Conservation (phyloP, 164 flowering plant species). For the Vitis cinerea region DNA sequence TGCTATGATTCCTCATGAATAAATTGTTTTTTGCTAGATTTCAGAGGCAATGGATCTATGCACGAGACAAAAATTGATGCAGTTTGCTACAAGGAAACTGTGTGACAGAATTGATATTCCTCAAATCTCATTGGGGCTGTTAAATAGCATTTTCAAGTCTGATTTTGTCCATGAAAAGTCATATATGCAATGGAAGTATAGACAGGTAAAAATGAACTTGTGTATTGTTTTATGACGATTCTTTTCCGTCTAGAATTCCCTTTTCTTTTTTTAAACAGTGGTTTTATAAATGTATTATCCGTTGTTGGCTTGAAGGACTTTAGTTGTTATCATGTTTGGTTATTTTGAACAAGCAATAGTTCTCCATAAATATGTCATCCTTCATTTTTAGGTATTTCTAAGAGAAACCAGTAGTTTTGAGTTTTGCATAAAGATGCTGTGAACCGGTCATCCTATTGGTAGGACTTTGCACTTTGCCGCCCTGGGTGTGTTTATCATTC, state of each 20-base stretch:
- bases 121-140: slow-evolving; percentile 54
- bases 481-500: background rate
- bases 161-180: slow-evolving; percentile 58
- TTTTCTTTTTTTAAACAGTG: too few relatives aligned
- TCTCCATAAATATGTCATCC: background rate
- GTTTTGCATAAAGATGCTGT: background rate
- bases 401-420: background rate
- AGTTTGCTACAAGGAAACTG: slow-evolving; percentile 34
- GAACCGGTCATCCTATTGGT: background rate
- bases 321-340: background rate
- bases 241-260: background rate
- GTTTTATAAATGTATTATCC: background rate
- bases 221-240: slow-evolving; percentile 1
- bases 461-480: background rate
- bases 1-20: background rate
- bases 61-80: slow-evolving; percentile 49
- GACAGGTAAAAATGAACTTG: slow-evolving; percentile 50
- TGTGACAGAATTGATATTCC: slow-evolving; percentile 50
- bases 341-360: background rate
- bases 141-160: slow-evolving; percentile 47
- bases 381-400: background rate
- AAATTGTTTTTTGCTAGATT: slow-evolving; percentile 37
- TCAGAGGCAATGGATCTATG: slow-evolving; percentile 70
- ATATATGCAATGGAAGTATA: slow-evolving; percentile 69
- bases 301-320: background rate